Evolutionary conservation across 1,284 basidiomycete genomes (phyloP).

Genomic region (Moesziomyces parantarcticus): DNA sequence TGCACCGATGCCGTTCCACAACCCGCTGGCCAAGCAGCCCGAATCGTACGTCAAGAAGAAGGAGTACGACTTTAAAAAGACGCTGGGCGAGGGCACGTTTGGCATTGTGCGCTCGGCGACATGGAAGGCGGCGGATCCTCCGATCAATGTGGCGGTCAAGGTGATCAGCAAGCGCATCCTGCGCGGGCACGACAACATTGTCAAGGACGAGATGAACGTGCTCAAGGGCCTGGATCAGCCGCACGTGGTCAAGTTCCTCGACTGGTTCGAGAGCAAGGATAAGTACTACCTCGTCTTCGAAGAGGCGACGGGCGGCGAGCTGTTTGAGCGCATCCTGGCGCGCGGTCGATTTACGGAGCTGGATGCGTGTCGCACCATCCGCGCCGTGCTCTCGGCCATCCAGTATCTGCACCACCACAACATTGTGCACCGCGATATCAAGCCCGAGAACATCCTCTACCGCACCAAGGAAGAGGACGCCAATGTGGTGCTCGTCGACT

Average conservation of each 20-base stretch:
- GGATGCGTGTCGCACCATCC: constrained; percentile 64
- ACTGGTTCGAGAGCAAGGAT: constrained; percentile 67
- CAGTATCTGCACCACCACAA: constrained; percentile 65
- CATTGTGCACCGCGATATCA: constrained; percentile 66
- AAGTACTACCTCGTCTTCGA: constrained; percentile 69
- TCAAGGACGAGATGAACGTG: constrained; percentile 66
- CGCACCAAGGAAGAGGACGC: constrained; percentile 76
- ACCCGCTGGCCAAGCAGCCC: constrained; percentile 54
- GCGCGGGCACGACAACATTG: constrained; percentile 62
- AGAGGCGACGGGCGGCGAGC: constrained; percentile 68
- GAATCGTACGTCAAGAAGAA: constrained; percentile 65
- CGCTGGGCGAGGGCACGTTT: constrained; percentile 65
- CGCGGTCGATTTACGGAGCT: constrained; percentile 65
- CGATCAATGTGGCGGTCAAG: constrained; percentile 64
- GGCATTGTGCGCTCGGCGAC: constrained; percentile 60
- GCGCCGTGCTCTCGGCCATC: constrained; percentile 61
- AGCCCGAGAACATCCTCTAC: constrained; percentile 90
- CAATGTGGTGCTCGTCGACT: constrained; percentile 74
- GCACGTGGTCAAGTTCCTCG: constrained; percentile 72
- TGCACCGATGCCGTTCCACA: constrained; percentile 49
- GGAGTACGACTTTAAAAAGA: constrained; percentile 65
- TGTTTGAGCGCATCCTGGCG: constrained; percentile 67
- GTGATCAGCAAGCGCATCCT: constrained; percentile 65
- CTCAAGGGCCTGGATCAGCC: constrained; percentile 65
- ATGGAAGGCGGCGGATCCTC: constrained; percentile 58